Evolutionary conservation across 306 rosid species (phyloP), one percentile per base, ranked within the genome.

Genomic region (Ormosia emarginata): DNA sequence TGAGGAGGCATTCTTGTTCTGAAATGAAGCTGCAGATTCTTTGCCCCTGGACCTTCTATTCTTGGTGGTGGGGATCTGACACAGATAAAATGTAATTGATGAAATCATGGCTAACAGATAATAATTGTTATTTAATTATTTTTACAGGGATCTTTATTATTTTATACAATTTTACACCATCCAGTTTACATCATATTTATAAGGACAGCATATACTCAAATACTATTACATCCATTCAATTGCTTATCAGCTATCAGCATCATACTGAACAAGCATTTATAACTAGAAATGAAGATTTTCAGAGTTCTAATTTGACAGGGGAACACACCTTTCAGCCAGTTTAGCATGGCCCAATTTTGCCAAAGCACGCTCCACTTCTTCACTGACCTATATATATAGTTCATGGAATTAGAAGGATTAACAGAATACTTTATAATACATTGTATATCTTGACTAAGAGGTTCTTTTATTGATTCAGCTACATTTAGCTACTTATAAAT

Each of bases 1-100:
- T 92, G 94, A 68, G 92, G 97, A 0, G 97, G 98, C 98, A 94
- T 94, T 85, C 88, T 92, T 56, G 98, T 92, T 53, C 88, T 84
- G 79, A 94, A 89, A 14, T 87, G 94, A 69, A 94, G 92, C 79
- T 92, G 95, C 80, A 94, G 84, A 69, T 64, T 80, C 85, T 69
- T 90, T 69, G 70, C 74, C 78, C 69, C 90, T 1, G 86, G 85
- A 12, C 90, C 97, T 53, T 80, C 86, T 68, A 94, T 70, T 77
- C 91, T 89, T 15, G 86, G 90, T 1, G 90, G 88, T 13, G 84
- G 80, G 74, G 93, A 84, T 75, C 98, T 94, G 87, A 67, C 34
- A 75, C 17, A 78, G 14, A 10, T 64, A 52, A 71, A 81, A 79
- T 39, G 62, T 11, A 67, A 75, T 33, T 34, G 40, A 66, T 76